Base-by-base conservation (phyloP, 2,329 filamentous ascomycete species). In the Mycosphaerella sp. region DNA sequence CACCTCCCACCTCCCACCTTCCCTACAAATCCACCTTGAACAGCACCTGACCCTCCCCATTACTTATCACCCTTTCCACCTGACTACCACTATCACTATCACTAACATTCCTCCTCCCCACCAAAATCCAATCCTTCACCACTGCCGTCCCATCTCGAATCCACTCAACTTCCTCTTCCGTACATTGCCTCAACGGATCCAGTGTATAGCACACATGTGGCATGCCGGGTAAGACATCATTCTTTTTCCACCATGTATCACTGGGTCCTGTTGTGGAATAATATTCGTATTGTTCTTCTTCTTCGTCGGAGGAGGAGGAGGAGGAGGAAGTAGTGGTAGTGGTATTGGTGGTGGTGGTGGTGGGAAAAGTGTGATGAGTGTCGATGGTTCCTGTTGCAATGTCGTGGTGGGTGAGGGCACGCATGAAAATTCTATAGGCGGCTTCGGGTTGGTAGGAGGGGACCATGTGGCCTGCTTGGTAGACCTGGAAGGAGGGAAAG, bases 401-500 rank as follows among this genome's bases (percentile, higher is more conserved):
- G 53, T 72, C 69, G 8, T 42, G 55, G 38, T 66, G 63, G n/a
- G 60, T 64, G 31, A 72, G 43, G 1, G 63, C 64, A 1, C 70
- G 67, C 63, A 66, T 68, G 62, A 72, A 72, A 36, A 73, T 68
- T 14, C 63, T 54, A 44, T 69, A 72, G n/a, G 69, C 66, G 4
- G 67, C 67, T 55, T 72, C 66, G 11, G 69, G 69, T 51, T 72
- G 70, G 46, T 71, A 72, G 10, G 59, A 59, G 1, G 69, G 64
- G 1, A 57, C 43, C 55, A 53, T 70, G 58, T 80, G 78, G 1
- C 77, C 77, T 2, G 77, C 72, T 64, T 79, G 70, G 44, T 31
- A 60, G 56, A 6, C 71, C 65, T 50, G 40, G 0, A 4, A 29
- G 31, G 38, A 17, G 52, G 76, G 69, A 58, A 80, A 78, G 0